Evolutionary conservation across 306 rosid genomes (phyloP).

Genomic region (Trifolium dubium): DNA sequence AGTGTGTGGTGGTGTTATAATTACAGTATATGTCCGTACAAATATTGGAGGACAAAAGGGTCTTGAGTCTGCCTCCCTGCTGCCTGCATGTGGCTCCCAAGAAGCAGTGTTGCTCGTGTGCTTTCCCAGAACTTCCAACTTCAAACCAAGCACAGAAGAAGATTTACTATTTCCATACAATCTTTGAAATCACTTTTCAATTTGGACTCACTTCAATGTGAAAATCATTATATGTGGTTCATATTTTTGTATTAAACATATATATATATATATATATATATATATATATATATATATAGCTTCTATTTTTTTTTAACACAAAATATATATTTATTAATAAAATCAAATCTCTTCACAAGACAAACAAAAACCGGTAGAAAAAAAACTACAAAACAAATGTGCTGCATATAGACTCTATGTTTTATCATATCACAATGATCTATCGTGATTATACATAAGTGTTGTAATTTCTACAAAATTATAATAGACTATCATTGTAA

Average conservation of each 20-base stretch:
- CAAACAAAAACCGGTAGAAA: too few species aligned
- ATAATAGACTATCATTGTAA: too few species aligned
- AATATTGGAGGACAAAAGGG: slow-evolving; percentile 37
- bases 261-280: too few species aligned
- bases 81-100: slow-evolving; percentile 39
- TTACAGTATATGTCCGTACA: slow-evolving; percentile 39
- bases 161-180: slow-evolving; percentile 38
- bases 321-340: too few species aligned
- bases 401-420: too few species aligned
- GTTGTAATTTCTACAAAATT: too few species aligned
- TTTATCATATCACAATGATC: too few species aligned
- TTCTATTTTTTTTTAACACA: too few species aligned
- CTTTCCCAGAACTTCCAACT: slow-evolving; percentile 43
- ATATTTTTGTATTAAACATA: background rate
- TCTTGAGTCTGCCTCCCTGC: slow-evolving; percentile 3
- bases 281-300: too few species aligned
- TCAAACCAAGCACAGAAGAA: slow-evolving; percentile 6
- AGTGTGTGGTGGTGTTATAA: background rate
- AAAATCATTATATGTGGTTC: slow-evolving; percentile 9
- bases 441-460: too few species aligned
- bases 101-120: slow-evolving; percentile 49
- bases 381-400: too few species aligned
- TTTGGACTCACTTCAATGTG: slow-evolving; percentile 23
- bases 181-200: slow-evolving; percentile 36
- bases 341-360: too few species aligned